A percentile compares a stretch with the other conserved stretches of the same genome.
phyloP scores from a whole-genome alignment of 129 eudicot genomes.

The Flaveria brownii region DNA sequence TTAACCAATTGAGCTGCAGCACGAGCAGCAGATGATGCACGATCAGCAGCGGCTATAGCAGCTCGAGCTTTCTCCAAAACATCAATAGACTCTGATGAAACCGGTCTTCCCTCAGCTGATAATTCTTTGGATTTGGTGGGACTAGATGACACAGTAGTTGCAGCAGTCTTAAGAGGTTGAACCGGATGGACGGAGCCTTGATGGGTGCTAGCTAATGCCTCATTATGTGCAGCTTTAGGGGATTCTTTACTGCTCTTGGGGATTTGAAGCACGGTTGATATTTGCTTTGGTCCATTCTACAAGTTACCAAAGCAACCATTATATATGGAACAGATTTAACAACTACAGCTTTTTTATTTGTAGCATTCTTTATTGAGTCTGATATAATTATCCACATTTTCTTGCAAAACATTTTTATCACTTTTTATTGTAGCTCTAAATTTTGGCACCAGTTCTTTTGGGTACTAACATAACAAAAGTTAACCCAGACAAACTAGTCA shows the following conservation, averaged over 20 bases:
- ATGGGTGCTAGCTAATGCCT: constrained; percentile 28
- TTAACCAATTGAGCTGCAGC: constrained; percentile 85
- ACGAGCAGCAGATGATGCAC: constrained; percentile 93
- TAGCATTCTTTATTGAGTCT: constrained; percentile 3
- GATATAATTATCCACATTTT: not conserved
- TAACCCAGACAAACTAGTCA: not conserved
- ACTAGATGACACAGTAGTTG: constrained; percentile 21
- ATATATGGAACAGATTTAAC: not conserved
- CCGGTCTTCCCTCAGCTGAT: constrained; percentile 25
- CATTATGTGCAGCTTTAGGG: constrained; percentile 30
- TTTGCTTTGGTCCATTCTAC: constrained; percentile 85
- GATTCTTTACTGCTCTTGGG: constrained; percentile 32
- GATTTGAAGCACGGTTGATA: constrained; percentile 35
- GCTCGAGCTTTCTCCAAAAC: constrained; percentile 78
- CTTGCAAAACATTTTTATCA: not conserved
- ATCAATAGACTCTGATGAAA: constrained; percentile 56
- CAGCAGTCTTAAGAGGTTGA: constrained; percentile 38
- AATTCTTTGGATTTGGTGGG: constrained; percentile 31
- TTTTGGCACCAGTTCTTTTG: not conserved
- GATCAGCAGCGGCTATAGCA: constrained; percentile 87
- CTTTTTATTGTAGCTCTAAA: not conserved
- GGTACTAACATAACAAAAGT: not conserved
- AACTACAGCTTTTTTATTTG: not conserved
- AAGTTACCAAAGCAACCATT: constrained; percentile 24
- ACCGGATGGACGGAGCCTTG: constrained; percentile 21